These are phyloP conservation scores for Bolboschoenoplectus hybrid DNA, from an alignment of 202 grass and related monocot species.

Conservation along the genomic window DNA sequence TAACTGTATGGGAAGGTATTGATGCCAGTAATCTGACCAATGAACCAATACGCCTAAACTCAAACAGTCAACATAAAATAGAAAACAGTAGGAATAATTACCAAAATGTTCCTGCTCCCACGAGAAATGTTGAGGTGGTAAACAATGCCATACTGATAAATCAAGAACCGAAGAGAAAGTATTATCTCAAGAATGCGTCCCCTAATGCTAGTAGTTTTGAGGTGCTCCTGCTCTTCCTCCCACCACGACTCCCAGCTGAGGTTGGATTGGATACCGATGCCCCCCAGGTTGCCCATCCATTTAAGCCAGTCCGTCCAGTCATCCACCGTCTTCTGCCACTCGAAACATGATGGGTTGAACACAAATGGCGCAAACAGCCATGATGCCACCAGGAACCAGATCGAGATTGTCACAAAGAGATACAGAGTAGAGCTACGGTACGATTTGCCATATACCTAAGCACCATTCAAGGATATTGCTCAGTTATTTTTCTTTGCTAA, in stretches of 20 bases:
- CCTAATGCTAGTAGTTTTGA: constrained; percentile 74
- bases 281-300: constrained; percentile 94
- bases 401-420: constrained; percentile 84
- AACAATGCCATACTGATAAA: constrained; percentile 98
- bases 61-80: constrained; percentile 30
- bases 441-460: constrained; percentile 57
- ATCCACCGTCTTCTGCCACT: constrained; percentile 97
- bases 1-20: background rate
- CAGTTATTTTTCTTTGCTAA: background rate
- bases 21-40: background rate
- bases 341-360: constrained; percentile 97
- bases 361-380: constrained; percentile 98
- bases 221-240: constrained; percentile 76
- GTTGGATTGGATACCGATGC: constrained; percentile 74
- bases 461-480: background rate
- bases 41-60: background rate
- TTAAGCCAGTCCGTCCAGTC: constrained; percentile 96
- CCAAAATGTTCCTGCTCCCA: constrained; percentile 69
- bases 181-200: constrained; percentile 82
- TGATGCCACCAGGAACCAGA: constrained; percentile 92
- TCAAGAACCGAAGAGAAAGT: constrained; percentile 86
- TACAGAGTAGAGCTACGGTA: constrained; percentile 80
- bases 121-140: constrained; percentile 86
- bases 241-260: constrained; percentile 99
- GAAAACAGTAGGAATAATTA: constrained; percentile 44